These are phyloP conservation scores for Phytophthora ohioensis DNA, from an alignment of 352 stramenopile genomes.

Conservation along the genomic window DNA sequence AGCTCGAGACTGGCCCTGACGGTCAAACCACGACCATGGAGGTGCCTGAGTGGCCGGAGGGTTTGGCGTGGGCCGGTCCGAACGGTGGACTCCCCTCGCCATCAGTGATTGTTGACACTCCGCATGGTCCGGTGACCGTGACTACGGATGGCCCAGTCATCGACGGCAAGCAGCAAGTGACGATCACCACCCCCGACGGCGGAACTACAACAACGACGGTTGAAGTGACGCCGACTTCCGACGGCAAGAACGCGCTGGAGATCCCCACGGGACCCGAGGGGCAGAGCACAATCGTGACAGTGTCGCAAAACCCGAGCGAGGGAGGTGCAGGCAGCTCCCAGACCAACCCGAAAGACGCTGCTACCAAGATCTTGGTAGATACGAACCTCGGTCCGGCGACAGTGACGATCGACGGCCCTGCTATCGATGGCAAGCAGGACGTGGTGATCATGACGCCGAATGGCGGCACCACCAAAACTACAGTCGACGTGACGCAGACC, in stretches of 20 bases:
- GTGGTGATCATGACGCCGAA: conserved; percentile 19
- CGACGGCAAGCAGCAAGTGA: conserved; percentile 16
- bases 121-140: background rate
- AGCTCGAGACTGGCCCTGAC: too few relatives aligned
- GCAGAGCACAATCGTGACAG: conserved; percentile 19
- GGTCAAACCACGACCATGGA: too few relatives aligned
- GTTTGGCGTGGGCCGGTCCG: background rate
- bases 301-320: background rate
- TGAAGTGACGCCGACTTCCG: background rate
- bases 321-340: background rate
- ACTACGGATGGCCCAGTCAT: conserved; percentile 1
- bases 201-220: conserved; percentile 2
- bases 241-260: conserved; percentile 14
- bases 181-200: conserved; percentile 24
- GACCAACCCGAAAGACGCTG: background rate
- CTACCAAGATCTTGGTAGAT: background rate
- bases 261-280: conserved; percentile 21
- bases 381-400: conserved; percentile 5
- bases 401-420: background rate
- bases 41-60: too few relatives aligned
- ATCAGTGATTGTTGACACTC: conserved; percentile 3
- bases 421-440: conserved; percentile 13
- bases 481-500: conserved; percentile 4
- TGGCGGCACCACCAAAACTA: conserved; percentile 6
- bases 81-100: background rate